Evolutionary conservation across 768 basidiomycete genomes (phyloP).

Genomic region (Pleurotus djamor): DNA sequence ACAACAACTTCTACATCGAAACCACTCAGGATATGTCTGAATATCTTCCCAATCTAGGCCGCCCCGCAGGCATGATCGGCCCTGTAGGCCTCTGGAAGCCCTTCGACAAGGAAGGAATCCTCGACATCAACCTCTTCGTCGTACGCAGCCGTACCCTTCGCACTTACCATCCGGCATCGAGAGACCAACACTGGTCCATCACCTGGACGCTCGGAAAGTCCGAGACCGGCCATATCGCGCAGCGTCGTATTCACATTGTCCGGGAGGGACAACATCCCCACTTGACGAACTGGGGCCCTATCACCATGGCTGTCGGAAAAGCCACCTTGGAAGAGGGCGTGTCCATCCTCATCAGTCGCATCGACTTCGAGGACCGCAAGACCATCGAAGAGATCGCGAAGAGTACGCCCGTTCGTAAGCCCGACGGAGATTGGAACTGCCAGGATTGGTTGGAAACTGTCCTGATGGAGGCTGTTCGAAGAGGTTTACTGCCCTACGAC

Average conservation of each 20-base stretch:
- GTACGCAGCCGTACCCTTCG: conserved; percentile 1
- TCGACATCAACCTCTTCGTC: conserved; percentile 4
- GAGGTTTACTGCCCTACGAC: not conserved
- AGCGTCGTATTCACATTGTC: conserved; percentile 17
- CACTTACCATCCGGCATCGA: not conserved
- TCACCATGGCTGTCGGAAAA: conserved; percentile 13
- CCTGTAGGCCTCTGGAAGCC: conserved; percentile 3
- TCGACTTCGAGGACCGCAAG: conserved; percentile 13
- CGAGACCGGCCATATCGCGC: conserved; percentile 10
- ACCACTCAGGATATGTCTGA: not conserved
- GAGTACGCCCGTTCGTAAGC: conserved; percentile 15
- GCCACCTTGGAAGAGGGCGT: not conserved
- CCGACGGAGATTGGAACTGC: conserved; percentile 26
- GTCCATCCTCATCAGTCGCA: conserved; percentile 10
- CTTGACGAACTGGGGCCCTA: conserved; percentile 25
- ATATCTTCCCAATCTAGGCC: conserved; percentile 2
- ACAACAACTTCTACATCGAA: not conserved
- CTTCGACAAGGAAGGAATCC: not conserved
- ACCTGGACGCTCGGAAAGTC: conserved; percentile 17
- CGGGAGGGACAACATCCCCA: conserved; percentile 14
- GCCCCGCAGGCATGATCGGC: not conserved
- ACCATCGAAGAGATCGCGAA: conserved; percentile 19
- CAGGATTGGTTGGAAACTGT: conserved; percentile 22
- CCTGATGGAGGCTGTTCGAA: not conserved
- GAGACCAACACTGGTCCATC: conserved; percentile 15